phyloP scores from a whole-genome alignment of 192 early-diverging fungal species.

The Coemansia nantahalensis region DNA sequence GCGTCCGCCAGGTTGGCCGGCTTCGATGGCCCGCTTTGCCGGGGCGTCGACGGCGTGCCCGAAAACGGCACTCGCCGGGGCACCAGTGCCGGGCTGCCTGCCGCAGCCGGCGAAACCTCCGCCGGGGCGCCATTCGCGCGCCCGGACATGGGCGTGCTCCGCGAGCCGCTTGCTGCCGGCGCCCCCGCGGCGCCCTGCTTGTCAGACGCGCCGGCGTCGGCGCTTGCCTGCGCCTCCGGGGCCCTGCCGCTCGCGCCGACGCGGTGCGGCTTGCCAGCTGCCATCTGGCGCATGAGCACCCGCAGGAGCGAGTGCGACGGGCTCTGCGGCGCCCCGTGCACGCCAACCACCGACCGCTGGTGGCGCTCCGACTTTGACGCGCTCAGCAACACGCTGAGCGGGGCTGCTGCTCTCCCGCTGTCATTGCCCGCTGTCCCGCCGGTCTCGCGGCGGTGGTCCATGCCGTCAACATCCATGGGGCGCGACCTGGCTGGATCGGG shows the following conservation, averaged over 20 bases:
- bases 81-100: neutral
- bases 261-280: constrained; percentile 11
- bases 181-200: neutral
- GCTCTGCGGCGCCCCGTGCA: constrained; percentile 15
- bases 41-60: constrained; percentile 39
- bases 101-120: neutral
- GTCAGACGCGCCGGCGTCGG: constrained; percentile 3
- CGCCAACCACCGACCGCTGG: constrained; percentile 16
- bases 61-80: constrained; percentile 26
- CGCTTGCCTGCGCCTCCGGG: neutral
- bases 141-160: constrained; percentile 18
- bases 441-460: neutral
- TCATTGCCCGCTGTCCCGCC: neutral
- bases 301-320: constrained; percentile 27
- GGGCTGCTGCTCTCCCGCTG: neutral
- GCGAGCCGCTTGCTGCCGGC: neutral
- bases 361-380: constrained; percentile 32
- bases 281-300: constrained; percentile 36
- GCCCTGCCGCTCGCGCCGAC: neutral
- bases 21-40: neutral
- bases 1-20: constrained; percentile 4
- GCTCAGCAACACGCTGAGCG: constrained; percentile 11
- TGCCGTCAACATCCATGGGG: constrained; percentile 8
- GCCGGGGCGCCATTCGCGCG: too few relatives aligned
- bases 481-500: neutral